Evolutionary conservation across 83 land plant genomes (phyloP).

Genomic region (Picea abies): DNA sequence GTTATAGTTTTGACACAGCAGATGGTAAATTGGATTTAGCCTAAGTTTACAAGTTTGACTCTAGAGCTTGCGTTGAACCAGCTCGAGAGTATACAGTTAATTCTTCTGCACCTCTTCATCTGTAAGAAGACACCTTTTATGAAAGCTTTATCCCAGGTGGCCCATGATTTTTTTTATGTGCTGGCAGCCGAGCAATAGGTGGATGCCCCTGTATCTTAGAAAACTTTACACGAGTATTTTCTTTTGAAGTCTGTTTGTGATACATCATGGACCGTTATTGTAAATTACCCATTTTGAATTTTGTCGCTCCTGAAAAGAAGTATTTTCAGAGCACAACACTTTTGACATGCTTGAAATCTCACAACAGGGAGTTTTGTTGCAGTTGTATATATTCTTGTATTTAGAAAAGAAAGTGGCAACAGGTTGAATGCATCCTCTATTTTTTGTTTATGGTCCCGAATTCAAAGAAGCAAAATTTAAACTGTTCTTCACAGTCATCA

Average conservation of each 20-base stretch:
- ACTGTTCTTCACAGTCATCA: background rate
- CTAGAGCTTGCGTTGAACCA: background rate
- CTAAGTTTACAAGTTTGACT: background rate
- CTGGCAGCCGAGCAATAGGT: background rate
- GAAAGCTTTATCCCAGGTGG: background rate
- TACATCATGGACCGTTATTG: background rate
- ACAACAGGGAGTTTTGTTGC: background rate
- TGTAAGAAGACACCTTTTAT: background rate
- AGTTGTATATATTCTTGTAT: background rate
- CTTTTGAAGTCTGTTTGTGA: background rate
- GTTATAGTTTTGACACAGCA: background rate
- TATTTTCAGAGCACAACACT: too few species aligned
- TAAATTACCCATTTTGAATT: background rate
- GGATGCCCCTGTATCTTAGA: background rate
- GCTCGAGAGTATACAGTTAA: too few species aligned
- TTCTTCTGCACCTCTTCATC: background rate
- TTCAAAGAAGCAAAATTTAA: background rate
- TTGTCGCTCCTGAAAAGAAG: slow-evolving; percentile 6
- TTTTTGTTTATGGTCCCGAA: background rate
- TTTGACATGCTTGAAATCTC: background rate
- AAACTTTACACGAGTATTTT: background rate
- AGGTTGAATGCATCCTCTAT: background rate
- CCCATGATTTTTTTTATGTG: background rate
- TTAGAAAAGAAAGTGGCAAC: background rate
- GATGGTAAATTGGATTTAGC: background rate